Evolutionary conservation across 2,329 filamentous ascomycete species (phyloP).

Genomic region (Fusarium sp.): DNA sequence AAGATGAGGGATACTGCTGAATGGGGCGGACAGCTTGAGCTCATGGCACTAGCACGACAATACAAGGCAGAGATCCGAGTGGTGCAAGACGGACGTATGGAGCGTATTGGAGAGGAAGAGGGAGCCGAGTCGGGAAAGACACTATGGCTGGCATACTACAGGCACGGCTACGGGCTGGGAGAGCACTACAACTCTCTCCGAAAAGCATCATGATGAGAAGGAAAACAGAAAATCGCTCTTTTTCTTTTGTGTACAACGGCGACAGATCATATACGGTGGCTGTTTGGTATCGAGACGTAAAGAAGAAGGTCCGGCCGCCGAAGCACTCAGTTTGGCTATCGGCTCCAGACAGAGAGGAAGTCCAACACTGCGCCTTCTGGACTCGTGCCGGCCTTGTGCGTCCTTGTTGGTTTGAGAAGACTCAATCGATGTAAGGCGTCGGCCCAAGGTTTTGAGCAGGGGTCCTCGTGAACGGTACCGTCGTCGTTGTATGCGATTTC

Average conservation of each 20-base stretch:
- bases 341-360: conserved; percentile 66
- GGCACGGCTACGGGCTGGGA: conserved; percentile 91
- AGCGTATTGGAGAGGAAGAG: conserved; percentile 71
- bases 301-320: conserved; percentile 23
- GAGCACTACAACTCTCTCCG: conserved; percentile 96
- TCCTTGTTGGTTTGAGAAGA: conserved; percentile 63
- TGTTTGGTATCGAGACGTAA: conserved; percentile 43
- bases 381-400: conserved; percentile 60
- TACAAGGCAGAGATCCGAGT: conserved; percentile 87
- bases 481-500: conserved; percentile 68
- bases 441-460: conserved; percentile 54
- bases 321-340: conserved; percentile 40
- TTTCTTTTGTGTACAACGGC: conserved; percentile 38
- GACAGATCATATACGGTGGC: conserved; percentile 41
- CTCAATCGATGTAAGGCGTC: conserved; percentile 58
- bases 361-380: conserved; percentile 62
- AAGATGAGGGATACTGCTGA: conserved; percentile 90
- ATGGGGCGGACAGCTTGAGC: conserved; percentile 95
- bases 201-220: conserved; percentile 52
- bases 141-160: conserved; percentile 94
- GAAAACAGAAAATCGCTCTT: conserved; percentile 36
- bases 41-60: conserved; percentile 83
- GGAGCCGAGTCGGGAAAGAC: conserved; percentile 63
- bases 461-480: conserved; percentile 57
- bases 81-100: conserved; percentile 84